Conservation (phyloP, 2,329 filamentous ascomycete genomes). For the Claviceps capensis region DNA sequence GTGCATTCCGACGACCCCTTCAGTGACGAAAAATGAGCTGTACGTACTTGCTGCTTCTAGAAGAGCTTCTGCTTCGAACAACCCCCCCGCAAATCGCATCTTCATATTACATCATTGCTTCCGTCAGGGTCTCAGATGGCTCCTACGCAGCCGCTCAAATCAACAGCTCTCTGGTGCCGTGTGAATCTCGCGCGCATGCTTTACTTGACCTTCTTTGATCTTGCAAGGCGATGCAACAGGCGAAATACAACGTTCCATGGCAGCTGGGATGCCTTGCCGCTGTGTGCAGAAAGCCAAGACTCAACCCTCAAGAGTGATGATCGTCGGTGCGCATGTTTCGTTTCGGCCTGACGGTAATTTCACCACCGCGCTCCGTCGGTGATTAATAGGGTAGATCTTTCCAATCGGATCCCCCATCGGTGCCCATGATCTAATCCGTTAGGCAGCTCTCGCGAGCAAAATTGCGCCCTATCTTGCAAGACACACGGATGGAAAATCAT, state of each 20-base stretch:
- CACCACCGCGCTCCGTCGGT: neutral
- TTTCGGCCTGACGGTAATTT: neutral
- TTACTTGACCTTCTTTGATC: neutral
- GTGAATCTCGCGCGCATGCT: neutral
- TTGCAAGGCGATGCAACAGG: slow-evolving; percentile 1
- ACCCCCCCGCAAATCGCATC: too few relatives aligned
- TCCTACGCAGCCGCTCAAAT: too few relatives aligned
- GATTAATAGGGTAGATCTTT: neutral
- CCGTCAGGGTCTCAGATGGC: too few relatives aligned
- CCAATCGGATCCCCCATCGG: neutral
- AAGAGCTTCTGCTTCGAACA: too few relatives aligned
- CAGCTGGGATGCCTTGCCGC: neutral
- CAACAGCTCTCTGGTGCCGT: too few relatives aligned
- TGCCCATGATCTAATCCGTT: neutral
- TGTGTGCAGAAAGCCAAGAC: neutral
- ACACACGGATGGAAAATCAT: neutral
- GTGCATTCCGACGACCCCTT: neutral
- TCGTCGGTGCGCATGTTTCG: neutral
- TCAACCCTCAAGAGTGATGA: neutral
- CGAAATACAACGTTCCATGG: slow-evolving; percentile 12
- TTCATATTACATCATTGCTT: too few relatives aligned
- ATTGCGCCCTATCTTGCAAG: neutral
- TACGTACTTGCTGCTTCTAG: too few relatives aligned
- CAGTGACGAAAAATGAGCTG: too few relatives aligned
- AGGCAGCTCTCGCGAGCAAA: neutral